Evolutionary conservation across 192 early-diverging fungal species (phyloP).

Genomic region (Podila horticola): DNA sequence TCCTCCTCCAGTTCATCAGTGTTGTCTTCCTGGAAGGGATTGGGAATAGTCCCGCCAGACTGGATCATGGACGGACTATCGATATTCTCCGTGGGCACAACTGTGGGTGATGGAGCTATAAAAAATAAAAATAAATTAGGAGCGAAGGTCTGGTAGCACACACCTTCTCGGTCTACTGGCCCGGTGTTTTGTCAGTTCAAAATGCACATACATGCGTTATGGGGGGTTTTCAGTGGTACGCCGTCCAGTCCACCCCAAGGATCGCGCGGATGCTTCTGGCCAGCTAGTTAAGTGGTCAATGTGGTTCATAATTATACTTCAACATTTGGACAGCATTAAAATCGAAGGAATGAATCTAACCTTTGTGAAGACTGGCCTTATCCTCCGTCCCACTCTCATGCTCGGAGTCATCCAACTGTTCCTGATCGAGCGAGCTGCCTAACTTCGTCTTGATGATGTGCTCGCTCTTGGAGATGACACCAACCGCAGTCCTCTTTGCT

Average conservation of each 20-base stretch:
- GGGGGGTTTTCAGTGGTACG: conserved; percentile 6
- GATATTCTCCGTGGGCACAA: conserved; percentile 11
- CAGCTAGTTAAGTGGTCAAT: conserved; percentile 12
- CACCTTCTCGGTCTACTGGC: background rate
- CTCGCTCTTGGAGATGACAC: conserved; percentile 13
- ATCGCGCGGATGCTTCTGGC: conserved; percentile 21
- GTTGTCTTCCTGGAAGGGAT: conserved; percentile 13
- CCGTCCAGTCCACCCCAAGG: conserved; percentile 14
- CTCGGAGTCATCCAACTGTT: background rate
- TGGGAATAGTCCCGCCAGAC: conserved; percentile 3
- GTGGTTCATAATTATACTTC: background rate
- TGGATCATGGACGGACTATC: conserved; percentile 16
- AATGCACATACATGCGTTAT: conserved; percentile 5
- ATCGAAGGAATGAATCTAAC: background rate
- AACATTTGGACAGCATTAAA: background rate
- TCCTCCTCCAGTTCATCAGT: conserved; percentile 2
- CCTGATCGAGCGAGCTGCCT: background rate
- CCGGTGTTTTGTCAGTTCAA: conserved; percentile 2
- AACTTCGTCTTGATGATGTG: conserved; percentile 12
- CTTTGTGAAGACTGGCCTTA: background rate
- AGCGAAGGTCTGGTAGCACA: background rate
- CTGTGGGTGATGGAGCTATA: conserved; percentile 6
- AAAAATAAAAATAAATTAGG: conserved; percentile 1
- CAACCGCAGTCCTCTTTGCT: conserved; percentile 21
- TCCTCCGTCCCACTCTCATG: background rate